Evolutionary conservation across 495 filamentous ascomycete species (phyloP), one percentile per base, ranked within the genome.

Genomic region (Lichina pygmaea): DNA sequence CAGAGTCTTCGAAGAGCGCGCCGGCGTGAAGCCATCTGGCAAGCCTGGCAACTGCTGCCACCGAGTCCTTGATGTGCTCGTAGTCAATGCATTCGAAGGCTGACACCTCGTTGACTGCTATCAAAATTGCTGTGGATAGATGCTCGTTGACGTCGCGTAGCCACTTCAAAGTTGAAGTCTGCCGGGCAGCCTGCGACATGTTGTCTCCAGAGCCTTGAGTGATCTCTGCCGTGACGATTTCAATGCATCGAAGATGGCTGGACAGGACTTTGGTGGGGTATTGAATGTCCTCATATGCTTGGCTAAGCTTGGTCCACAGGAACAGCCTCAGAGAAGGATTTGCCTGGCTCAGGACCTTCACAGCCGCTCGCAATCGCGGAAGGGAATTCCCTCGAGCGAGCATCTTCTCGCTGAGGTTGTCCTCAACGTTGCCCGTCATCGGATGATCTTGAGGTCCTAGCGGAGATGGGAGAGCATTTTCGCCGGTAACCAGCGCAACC

Each of bases 51-150:
- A 89, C 52, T 24, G 78, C 73, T 17, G 66, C 68, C 54, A 82
- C 68, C 6, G 81, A 82, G 2, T 72, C 65, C 53, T 66, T 70
- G 3, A 92, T 53, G 53, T 84, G 81, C 7, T 75, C 66, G 48
- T 80, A 77, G 50, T 86, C 79, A 40, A 94, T 64, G 51, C 85
- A 86, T 34, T 91, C 82, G 48, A 86, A 86, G 7, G 76, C 72
- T 42, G 68, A 75, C 2, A 60, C 52, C 41, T 78, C 70, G 45
- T 75, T 74, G n/a, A 82, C 59, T 17, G 76, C 65, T 7, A 72
- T 61, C 13, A 63, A 63, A 7, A 91, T 59, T 2, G 75, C 64
- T 46, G 77, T 74, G 41, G 67, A 68, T 31, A 92, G 56, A 42
- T 86, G 60, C 34, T 81, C 75, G 51, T 93, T 78, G 6, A 94